Conservation (phyloP, 148 eudicot genomes). For the Persicaria maculosa region DNA sequence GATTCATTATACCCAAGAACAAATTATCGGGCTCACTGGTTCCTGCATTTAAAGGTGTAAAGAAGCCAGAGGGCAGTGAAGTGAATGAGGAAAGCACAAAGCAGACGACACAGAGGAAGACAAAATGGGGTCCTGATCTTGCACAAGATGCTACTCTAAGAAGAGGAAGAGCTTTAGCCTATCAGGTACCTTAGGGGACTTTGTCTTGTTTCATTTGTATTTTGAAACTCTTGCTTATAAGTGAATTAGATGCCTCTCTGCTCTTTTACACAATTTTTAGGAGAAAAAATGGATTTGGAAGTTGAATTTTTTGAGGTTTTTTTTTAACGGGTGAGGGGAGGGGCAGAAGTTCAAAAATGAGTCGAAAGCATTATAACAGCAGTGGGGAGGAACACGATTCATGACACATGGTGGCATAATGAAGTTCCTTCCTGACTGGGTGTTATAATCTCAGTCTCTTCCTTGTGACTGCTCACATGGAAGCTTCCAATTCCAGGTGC, state of each 20-base stretch:
- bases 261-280: not conserved
- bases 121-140: conserved; percentile 90
- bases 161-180: conserved; percentile 77
- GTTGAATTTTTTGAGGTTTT: not conserved
- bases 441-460: conserved; percentile 39
- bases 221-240: not conserved
- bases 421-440: conserved; percentile 23
- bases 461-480: conserved; percentile 54
- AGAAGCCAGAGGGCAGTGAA: conserved; percentile 51
- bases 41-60: conserved; percentile 52
- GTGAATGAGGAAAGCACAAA: conserved; percentile 45
- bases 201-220: not conserved
- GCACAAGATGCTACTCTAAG: conserved; percentile 65
- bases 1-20: conserved; percentile 94
- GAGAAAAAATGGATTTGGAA: no score
- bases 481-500: conserved; percentile 47
- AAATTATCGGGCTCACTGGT: conserved; percentile 89
- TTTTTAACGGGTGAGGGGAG: not conserved
- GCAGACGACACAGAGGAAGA: conserved; percentile 55
- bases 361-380: conserved; percentile 26
- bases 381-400: conserved; percentile 5
- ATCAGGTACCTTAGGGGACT: conserved; percentile 51
- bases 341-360: conserved; percentile 15
- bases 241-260: not conserved
- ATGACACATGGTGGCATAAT: conserved; percentile 14